A percentile compares a stretch with the other conserved stretches of the same genome.
These are phyloP conservation scores for Orbilia javanica DNA, from an alignment of 2,329 filamentous ascomycete species.

Conservation along the genomic window DNA sequence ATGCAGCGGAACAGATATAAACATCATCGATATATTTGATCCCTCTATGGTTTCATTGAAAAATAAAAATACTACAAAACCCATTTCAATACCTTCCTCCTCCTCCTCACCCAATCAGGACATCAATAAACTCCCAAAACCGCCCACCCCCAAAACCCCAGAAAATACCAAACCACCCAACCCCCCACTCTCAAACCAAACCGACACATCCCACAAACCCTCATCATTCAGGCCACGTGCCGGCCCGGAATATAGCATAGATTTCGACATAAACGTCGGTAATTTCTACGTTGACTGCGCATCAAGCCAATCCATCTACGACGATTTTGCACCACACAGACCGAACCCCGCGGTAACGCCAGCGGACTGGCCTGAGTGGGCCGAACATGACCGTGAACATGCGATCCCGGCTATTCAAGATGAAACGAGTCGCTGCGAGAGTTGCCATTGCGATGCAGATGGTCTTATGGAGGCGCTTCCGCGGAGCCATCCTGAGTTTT, in stretches of 20 bases:
- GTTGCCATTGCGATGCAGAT: not conserved
- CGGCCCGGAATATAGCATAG: no score
- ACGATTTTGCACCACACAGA: not conserved
- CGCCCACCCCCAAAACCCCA: not conserved
- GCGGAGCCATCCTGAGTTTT: not conserved
- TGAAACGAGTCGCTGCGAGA: not conserved
- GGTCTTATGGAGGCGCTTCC: not conserved
- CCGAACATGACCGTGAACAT: not conserved
- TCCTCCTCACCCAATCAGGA: no score
- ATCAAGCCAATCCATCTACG: not conserved
- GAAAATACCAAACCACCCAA: not conserved
- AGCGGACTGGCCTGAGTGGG: not conserved
- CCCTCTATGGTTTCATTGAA: not conserved
- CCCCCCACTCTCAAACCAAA: not conserved
- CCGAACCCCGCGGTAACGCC: not conserved
- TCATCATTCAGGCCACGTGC: no score
- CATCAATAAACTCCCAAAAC: no score
- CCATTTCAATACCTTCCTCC: no score
- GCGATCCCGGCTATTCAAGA: not conserved
- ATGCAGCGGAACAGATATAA: not conserved
- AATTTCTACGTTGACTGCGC: not conserved
- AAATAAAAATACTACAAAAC: no score
- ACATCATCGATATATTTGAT: no score
- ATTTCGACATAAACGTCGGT: no score
- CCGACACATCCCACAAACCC: no score